These are phyloP conservation scores for Jimgerdemannia flammicorona DNA, from an alignment of 192 early-diverging fungal species.

Conservation along the genomic window DNA sequence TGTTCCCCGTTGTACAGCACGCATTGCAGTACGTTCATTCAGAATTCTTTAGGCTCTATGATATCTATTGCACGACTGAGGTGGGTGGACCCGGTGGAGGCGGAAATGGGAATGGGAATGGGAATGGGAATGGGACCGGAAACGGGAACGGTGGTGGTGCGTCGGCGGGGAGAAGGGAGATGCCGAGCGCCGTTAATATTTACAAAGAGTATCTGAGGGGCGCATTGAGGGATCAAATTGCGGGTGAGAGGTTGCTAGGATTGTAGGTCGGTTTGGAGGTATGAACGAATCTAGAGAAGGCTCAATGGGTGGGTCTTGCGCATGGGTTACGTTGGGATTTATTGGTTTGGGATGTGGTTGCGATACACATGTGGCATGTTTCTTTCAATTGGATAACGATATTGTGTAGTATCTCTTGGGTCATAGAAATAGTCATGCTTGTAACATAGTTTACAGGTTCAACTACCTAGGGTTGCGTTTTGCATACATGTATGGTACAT, in stretches of 20 bases:
- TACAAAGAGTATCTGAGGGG: slow-evolving; percentile 47
- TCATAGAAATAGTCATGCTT: too few relatives aligned
- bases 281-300: too few relatives aligned
- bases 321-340: too few relatives aligned
- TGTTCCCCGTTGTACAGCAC: slow-evolving; percentile 61
- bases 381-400: too few relatives aligned
- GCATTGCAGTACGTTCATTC: slow-evolving; percentile 48
- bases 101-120: background rate
- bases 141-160: background rate
- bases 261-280: background rate
- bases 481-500: too few relatives aligned
- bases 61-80: slow-evolving; percentile 40
- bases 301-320: too few relatives aligned
- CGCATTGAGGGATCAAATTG: slow-evolving; percentile 45
- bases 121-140: background rate
- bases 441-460: too few relatives aligned
- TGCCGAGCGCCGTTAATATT: slow-evolving; percentile 38
- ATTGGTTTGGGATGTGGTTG: too few relatives aligned
- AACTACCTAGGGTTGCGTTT: too few relatives aligned
- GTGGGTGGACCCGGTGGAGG: background rate
- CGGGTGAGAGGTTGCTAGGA: slow-evolving; percentile 5
- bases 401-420: too few relatives aligned
- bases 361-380: too few relatives aligned
- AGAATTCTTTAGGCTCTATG: slow-evolving; percentile 61
- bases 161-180: slow-evolving; percentile 10